Conservation (phyloP, 1,139 yeast genomes). For the Candida labiduridarum region DNA sequence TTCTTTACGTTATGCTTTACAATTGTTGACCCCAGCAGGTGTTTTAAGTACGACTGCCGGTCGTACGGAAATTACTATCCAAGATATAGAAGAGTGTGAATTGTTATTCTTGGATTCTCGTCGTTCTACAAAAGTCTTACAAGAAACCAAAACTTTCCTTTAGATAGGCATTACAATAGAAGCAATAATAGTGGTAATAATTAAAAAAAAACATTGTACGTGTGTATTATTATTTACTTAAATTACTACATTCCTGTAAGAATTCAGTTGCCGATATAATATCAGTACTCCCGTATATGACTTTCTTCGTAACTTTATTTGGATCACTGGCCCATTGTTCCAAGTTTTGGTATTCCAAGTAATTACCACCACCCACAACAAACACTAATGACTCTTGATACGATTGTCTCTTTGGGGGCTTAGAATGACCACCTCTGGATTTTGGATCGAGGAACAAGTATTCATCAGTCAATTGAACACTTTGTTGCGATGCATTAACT, state of each 20-base stretch:
- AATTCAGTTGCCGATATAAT: slow-evolving; percentile 78
- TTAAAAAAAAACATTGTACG: not conserved
- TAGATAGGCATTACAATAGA: slow-evolving; percentile 18
- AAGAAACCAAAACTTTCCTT: slow-evolving; percentile 52
- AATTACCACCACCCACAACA: slow-evolving; percentile 96
- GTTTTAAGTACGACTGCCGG: slow-evolving; percentile 75
- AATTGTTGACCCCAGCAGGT: slow-evolving; percentile 88
- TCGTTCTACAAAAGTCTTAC: slow-evolving; percentile 79
- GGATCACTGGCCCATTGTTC: slow-evolving; percentile 76
- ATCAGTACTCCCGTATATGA: slow-evolving; percentile 87
- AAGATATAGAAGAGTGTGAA: slow-evolving; percentile 87
- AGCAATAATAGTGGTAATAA: not conserved
- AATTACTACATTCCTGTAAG: slow-evolving; percentile 65
- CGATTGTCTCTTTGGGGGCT: slow-evolving; percentile 83
- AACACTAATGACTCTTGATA: slow-evolving; percentile 85
- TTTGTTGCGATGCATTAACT: slow-evolving; percentile 56
- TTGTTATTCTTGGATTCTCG: slow-evolving; percentile 83
- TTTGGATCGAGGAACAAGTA: slow-evolving; percentile 90
- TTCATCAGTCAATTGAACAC: slow-evolving; percentile 77
- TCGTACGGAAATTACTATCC: slow-evolving; percentile 65
- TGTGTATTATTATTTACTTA: slow-evolving; percentile 37
- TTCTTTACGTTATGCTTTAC: slow-evolving; percentile 89
- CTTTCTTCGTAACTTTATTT: slow-evolving; percentile 37
- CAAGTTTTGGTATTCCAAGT: slow-evolving; percentile 87
- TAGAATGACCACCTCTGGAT: slow-evolving; percentile 85